Conservation (phyloP, 495 filamentous ascomycete species). For the Trichoderma gamsii region DNA sequence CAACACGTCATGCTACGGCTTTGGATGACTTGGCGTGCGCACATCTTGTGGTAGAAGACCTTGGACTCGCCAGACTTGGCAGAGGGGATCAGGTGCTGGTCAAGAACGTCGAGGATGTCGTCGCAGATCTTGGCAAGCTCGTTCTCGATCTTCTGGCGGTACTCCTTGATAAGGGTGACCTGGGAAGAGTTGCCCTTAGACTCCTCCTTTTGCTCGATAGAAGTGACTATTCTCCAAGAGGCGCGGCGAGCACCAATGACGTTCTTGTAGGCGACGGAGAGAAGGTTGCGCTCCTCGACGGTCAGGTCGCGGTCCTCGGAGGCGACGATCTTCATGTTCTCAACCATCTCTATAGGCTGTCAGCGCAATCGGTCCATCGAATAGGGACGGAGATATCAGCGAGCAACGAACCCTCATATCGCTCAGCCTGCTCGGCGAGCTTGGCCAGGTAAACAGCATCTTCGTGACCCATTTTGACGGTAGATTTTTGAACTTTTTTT, state of each 20-base stretch:
- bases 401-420: slow-evolving; percentile 85
- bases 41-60: slow-evolving; percentile 99
- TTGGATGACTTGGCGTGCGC: slow-evolving; percentile 27
- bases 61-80: slow-evolving; percentile 97
- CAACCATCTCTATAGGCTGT: slow-evolving; percentile 81
- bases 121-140: slow-evolving; percentile 99
- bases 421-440: slow-evolving; percentile 99
- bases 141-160: slow-evolving; percentile 98
- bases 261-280: slow-evolving; percentile 99
- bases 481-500: slow-evolving; percentile 17
- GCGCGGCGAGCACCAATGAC: slow-evolving; percentile 98
- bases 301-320: slow-evolving; percentile 95
- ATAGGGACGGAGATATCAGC: background rate
- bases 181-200: slow-evolving; percentile 97
- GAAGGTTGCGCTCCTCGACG: slow-evolving; percentile 97
- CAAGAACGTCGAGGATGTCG: slow-evolving; percentile 94
- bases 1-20: slow-evolving; percentile 5
- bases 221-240: slow-evolving; percentile 99
- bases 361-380: slow-evolving; percentile 9
- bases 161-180: slow-evolving; percentile 94
- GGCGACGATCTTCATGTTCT: slow-evolving; percentile 99
- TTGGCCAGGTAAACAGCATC: slow-evolving; percentile 99
- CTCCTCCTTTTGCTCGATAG: slow-evolving; percentile 99
- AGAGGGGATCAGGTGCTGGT: slow-evolving; percentile 92
- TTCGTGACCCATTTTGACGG: slow-evolving; percentile 92